Evolutionary conservation across 2,329 filamentous ascomycete species (phyloP).

Genomic region (Chalaropsis ovoidea): DNA sequence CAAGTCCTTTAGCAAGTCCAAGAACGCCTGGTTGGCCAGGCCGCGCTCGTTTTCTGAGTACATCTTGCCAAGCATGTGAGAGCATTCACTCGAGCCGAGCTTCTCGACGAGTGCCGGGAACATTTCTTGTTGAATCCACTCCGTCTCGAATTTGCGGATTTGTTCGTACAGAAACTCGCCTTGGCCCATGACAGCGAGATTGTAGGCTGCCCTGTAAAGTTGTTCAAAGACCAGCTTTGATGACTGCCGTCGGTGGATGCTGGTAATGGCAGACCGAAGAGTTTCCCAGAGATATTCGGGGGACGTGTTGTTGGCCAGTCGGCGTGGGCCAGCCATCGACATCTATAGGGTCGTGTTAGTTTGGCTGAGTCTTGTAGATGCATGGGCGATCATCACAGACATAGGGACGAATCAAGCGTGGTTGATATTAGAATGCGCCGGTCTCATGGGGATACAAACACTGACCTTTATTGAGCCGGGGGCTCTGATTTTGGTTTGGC

Average conservation of each 20-base stretch:
- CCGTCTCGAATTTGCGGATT: conserved; percentile 69
- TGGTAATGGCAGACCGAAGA: conserved; percentile 63
- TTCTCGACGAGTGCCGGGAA: conserved; percentile 58
- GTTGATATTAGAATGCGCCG: no score
- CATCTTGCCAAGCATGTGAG: conserved; percentile 48
- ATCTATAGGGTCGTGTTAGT: conserved; percentile 6
- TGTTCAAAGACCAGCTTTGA: conserved; percentile 88
- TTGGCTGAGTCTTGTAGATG: neutral
- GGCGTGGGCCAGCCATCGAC: neutral
- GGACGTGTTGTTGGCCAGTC: neutral
- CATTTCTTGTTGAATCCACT: conserved; percentile 68
- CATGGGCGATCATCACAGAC: neutral
- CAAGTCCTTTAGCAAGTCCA: conserved; percentile 57
- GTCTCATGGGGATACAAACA: neutral
- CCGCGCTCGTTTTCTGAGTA: conserved; percentile 68
- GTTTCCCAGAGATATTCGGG: conserved; percentile 50
- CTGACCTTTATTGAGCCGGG: conserved; percentile 21
- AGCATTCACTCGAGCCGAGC: conserved; percentile 58
- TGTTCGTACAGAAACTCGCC: conserved; percentile 70
- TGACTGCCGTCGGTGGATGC: conserved; percentile 89
- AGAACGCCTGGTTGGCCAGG: conserved; percentile 70
- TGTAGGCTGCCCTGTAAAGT: conserved; percentile 87
- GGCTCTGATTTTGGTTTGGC: conserved; percentile 18
- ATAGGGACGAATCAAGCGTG: neutral
- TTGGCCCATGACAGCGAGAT: conserved; percentile 81